Evolutionary conservation across 768 basidiomycete species (phyloP).

Genomic region (Guyanaporus albipodus): DNA sequence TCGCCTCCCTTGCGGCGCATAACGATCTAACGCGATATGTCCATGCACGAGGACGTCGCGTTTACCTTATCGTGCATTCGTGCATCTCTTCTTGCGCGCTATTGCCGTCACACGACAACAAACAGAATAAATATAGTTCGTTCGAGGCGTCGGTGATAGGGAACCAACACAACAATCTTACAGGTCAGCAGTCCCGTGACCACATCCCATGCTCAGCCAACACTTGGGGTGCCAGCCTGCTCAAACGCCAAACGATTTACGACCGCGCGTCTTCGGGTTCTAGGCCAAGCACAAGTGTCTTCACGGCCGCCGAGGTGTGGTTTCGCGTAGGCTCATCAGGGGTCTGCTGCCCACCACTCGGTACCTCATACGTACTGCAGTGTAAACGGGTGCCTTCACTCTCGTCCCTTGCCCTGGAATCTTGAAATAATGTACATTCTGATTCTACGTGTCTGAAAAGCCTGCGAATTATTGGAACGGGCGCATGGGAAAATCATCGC

Average conservation of each 20-base stretch:
- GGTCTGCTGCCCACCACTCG: background rate
- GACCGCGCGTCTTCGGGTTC: background rate
- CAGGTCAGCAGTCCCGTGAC: too few relatives aligned
- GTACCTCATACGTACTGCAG: background rate
- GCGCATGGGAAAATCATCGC: background rate
- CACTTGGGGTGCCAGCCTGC: too few relatives aligned
- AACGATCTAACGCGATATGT: background rate
- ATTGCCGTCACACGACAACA: constrained; percentile 3
- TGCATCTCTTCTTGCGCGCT: background rate
- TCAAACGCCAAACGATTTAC: too few relatives aligned
- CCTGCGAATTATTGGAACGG: too few relatives aligned
- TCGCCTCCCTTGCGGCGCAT: constrained; percentile 1
- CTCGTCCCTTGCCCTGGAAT: background rate
- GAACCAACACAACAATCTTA: too few relatives aligned
- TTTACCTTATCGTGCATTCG: background rate
- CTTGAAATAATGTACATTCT: background rate
- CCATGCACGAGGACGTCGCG: background rate
- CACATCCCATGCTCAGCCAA: too few relatives aligned
- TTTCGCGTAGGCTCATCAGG: background rate
- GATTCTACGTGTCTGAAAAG: too few relatives aligned
- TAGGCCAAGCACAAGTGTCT: background rate
- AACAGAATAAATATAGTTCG: too few relatives aligned
- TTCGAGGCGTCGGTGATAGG: constrained; percentile 1
- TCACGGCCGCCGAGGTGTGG: background rate
- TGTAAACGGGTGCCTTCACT: background rate